Conservation (phyloP, 805 yeast genomes). For the Suhomyces xylopsoci region DNA sequence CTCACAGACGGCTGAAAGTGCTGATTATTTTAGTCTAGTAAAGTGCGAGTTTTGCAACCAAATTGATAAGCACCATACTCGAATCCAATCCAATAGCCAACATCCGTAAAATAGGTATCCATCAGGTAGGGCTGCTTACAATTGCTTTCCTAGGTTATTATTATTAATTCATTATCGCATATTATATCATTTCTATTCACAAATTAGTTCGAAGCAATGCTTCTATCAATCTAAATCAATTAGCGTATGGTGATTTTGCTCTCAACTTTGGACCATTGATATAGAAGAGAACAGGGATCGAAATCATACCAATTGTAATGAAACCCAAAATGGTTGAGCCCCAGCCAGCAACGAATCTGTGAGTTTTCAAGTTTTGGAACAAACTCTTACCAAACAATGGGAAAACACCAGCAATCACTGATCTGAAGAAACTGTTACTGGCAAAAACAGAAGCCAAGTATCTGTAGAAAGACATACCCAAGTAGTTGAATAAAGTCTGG, state of each 20-base stretch:
- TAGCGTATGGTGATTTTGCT: constrained; percentile 38
- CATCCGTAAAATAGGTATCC: too few relatives aligned
- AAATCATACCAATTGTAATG: constrained; percentile 39
- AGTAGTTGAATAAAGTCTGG: constrained; percentile 51
- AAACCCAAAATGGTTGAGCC: constrained; percentile 51
- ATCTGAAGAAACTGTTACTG: constrained; percentile 51
- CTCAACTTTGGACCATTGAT: constrained; percentile 44
- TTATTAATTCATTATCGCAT: not conserved
- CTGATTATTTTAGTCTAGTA: not conserved
- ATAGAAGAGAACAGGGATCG: constrained; percentile 47
- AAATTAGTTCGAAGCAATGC: not conserved
- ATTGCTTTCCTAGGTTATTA: not conserved
- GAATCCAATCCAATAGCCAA: not conserved
- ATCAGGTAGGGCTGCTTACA: not conserved
- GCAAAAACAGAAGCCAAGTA: constrained; percentile 60
- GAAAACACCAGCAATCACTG: constrained; percentile 54
- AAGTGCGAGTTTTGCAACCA: not conserved
- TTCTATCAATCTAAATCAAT: not conserved
- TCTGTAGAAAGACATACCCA: constrained; percentile 47
- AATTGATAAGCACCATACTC: not conserved
- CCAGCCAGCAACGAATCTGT: constrained; percentile 57
- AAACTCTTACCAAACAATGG: constrained; percentile 63
- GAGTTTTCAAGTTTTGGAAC: constrained; percentile 49
- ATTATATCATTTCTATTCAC: not conserved
- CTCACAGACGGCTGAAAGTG: not conserved